Evolutionary conservation across 1,284 basidiomycete species (phyloP), one percentile per base, ranked within the genome.

Genomic region (Cutaneotrichosporon sp.): DNA sequence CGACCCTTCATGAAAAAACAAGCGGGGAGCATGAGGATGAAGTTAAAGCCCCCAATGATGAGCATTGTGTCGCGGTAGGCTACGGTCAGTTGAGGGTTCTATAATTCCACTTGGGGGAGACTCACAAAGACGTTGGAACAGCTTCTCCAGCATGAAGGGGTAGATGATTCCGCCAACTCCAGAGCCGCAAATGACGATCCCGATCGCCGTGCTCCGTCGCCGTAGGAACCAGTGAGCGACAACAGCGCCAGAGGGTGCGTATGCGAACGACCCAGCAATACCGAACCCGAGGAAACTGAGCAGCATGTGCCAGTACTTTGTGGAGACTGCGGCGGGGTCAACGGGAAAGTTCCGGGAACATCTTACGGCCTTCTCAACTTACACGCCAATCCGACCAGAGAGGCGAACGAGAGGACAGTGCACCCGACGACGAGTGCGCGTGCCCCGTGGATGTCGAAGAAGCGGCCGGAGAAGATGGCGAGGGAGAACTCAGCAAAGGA

Each of bases 141-240:
- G 59, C 37, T 59, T 49, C 46, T 67, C 63, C 19, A 74, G 46
- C 34, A 64, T 58, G 46, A 74, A 65, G 6, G 72, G 72, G 49
- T 72, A 70, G 34, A 71, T 61, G 16, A 75, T 64, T 9, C 72
- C 72, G 14, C 67, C 68, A 9, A 72, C 50, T 5, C 72, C 72
- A 22, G 60, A 62, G 9, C 72, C 72, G 39, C 63, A 65, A 2
- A 68, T 62, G 19, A 72, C 68, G 48, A 75, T 62, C 2, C 70
- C 72, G 5, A 71, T 63, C 1, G 72, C 72, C 1, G 67, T 71
- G 9, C 61, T 56, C 26, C 71, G 60, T 31, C 61, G 64, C 27
- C 61, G 55, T 43, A 70, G 53, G 56, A 75, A 75, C 72, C 72
- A 75, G 47, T 75, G 72, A 0, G 67, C 68, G 2, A 62, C 61